A percentile compares a stretch with the other conserved stretches of the same genome.
Evolutionary conservation across 2,329 filamentous ascomycete genomes (phyloP).

Genomic region (Fusarium udum): DNA sequence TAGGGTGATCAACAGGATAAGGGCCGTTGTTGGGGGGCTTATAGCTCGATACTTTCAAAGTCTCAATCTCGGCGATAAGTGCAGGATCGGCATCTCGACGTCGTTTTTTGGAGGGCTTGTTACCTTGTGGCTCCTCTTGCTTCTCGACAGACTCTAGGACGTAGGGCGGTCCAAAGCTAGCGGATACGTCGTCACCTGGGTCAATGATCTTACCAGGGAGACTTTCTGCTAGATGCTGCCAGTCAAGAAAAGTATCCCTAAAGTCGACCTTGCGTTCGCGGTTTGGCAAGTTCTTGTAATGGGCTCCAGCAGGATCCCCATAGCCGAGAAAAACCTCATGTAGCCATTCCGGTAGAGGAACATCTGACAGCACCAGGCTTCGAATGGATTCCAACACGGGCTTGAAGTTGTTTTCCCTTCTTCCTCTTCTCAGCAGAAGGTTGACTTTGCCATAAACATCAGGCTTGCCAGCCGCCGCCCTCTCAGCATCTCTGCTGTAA

Average conservation of each 20-base stretch:
- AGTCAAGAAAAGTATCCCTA: slow-evolving; percentile 93
- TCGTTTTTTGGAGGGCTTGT: slow-evolving; percentile 83
- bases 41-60: slow-evolving; percentile 87
- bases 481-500: slow-evolving; percentile 80
- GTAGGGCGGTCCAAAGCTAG: slow-evolving; percentile 87
- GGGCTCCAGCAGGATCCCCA: slow-evolving; percentile 88
- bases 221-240: slow-evolving; percentile 91
- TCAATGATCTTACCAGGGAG: slow-evolving; percentile 89
- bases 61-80: slow-evolving; percentile 70
- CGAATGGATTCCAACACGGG: slow-evolving; percentile 92
- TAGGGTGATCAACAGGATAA: slow-evolving; percentile 85
- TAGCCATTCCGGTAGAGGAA: slow-evolving; percentile 88
- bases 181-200: slow-evolving; percentile 74
- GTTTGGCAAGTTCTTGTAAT: slow-evolving; percentile 83
- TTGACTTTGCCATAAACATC: slow-evolving; percentile 89
- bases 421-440: slow-evolving; percentile 81
- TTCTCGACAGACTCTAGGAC: slow-evolving; percentile 75
- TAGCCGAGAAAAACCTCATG: slow-evolving; percentile 98
- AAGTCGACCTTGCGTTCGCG: slow-evolving; percentile 84
- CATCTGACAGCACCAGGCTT: slow-evolving; percentile 83
- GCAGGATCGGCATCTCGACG: slow-evolving; percentile 79
- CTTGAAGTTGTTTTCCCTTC: slow-evolving; percentile 97
- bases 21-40: slow-evolving; percentile 88
- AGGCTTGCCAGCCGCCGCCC: slow-evolving; percentile 70
- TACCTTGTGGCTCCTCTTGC: slow-evolving; percentile 58